Evolutionary conservation across 306 rosid species (phyloP).

Genomic region (Gillenia trifoliata): DNA sequence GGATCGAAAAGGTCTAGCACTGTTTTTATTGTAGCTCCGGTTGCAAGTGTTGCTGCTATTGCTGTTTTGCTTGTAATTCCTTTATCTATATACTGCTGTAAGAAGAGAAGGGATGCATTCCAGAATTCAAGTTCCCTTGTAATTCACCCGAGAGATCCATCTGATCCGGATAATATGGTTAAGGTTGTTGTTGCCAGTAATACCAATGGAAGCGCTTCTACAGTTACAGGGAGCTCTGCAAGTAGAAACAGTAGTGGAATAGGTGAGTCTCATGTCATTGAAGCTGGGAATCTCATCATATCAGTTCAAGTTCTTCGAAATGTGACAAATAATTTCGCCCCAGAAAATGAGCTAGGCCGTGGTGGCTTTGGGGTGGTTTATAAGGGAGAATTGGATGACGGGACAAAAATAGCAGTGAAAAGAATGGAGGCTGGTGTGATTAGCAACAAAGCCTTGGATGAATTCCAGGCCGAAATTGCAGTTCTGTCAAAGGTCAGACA

Average conservation of each 20-base stretch:
- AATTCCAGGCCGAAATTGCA: constrained; percentile 91
- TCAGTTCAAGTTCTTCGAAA: constrained; percentile 86
- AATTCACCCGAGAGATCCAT: constrained; percentile 85
- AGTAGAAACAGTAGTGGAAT: constrained; percentile 60
- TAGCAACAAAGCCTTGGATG: constrained; percentile 80
- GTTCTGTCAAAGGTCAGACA: constrained; percentile 95
- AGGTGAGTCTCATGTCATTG: constrained; percentile 77
- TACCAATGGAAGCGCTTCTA: constrained; percentile 52
- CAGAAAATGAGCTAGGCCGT: constrained; percentile 94
- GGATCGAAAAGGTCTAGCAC: constrained; percentile 27
- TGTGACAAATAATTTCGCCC: constrained; percentile 81
- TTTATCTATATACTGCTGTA: constrained; percentile 49
- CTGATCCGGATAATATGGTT: constrained; percentile 57
- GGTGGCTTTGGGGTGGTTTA: constrained; percentile 98
- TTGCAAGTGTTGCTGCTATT: constrained; percentile 65
- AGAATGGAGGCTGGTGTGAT: constrained; percentile 87
- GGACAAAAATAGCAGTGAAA: constrained; percentile 89
- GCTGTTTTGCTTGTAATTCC: constrained; percentile 74
- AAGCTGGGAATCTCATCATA: constrained; percentile 84
- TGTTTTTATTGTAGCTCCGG: constrained; percentile 44
- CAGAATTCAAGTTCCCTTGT: constrained; percentile 65
- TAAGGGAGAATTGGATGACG: constrained; percentile 92
- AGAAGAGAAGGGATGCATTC: constrained; percentile 41
- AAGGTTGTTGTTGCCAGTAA: constrained; percentile 66
- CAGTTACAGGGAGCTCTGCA: constrained; percentile 48